These are phyloP conservation scores for Diospyros lotus DNA, from an alignment of 148 eudicot species.

Conservation along the genomic window DNA sequence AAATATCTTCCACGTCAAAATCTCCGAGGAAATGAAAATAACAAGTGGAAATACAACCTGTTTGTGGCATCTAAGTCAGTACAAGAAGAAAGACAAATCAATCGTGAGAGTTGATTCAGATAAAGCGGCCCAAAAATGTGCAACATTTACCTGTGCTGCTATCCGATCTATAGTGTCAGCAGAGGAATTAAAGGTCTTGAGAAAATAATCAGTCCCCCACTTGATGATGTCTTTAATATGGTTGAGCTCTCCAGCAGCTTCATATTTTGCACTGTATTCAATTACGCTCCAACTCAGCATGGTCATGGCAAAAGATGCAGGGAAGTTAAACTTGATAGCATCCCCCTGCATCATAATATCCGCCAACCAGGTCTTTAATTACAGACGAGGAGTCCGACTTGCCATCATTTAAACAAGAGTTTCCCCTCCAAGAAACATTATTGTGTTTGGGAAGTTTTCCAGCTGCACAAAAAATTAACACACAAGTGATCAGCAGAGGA, in stretches of 20 bases:
- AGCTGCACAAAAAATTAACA: conserved; percentile 36
- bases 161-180: conserved; percentile 64
- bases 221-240: conserved; percentile 86
- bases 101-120: neutral
- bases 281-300: conserved; percentile 99
- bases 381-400: conserved; percentile 37
- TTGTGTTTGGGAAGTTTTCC: conserved; percentile 89
- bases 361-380: conserved; percentile 73
- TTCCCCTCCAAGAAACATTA: conserved; percentile 94
- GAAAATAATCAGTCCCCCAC: conserved; percentile 96
- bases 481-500: neutral
- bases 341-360: conserved; percentile 95
- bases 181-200: conserved; percentile 83
- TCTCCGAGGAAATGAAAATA: neutral
- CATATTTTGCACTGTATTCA: conserved; percentile 87
- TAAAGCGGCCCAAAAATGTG: neutral
- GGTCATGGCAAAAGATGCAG: conserved; percentile 81
- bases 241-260: conserved; percentile 87
- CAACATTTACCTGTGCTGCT: conserved; percentile 58
- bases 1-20: neutral
- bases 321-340: conserved; percentile 93
- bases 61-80: no score
- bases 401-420: conserved; percentile 82
- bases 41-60: no score
- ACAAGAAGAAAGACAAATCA: neutral